phyloP scores from a whole-genome alignment of 2,329 filamentous ascomycete genomes.

The Fusarium coffeatum region DNA sequence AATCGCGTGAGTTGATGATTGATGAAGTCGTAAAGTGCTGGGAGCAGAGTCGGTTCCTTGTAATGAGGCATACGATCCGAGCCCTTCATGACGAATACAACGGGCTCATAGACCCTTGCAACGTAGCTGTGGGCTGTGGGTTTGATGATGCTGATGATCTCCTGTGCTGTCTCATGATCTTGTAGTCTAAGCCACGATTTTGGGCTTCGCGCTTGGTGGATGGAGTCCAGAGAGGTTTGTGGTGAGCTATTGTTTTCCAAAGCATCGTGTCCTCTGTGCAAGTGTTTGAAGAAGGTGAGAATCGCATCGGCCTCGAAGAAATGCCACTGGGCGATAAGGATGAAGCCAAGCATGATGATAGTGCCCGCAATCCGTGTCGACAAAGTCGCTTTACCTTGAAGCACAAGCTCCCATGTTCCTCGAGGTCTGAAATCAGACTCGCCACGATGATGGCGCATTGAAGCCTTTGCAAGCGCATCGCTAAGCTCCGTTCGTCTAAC shows the following conservation, averaged over 20 bases:
- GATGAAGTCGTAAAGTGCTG: constrained; percentile 72
- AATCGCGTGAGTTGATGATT: constrained; percentile 70
- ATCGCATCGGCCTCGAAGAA: constrained; percentile 73
- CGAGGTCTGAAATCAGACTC: constrained; percentile 41
- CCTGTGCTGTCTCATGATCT: constrained; percentile 81
- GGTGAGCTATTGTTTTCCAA: constrained; percentile 47
- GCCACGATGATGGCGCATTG: constrained; percentile 55
- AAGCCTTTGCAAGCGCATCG: constrained; percentile 73
- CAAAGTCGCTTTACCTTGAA: constrained; percentile 72
- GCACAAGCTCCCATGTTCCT: constrained; percentile 68
- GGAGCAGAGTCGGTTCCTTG: constrained; percentile 52
- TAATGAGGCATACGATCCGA: constrained; percentile 71
- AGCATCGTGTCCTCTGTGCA: constrained; percentile 36
- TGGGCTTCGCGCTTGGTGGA: constrained; percentile 81
- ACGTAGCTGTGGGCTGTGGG: constrained; percentile 77
- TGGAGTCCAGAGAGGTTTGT: constrained; percentile 60
- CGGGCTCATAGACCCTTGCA: constrained; percentile 78
- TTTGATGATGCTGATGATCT: constrained; percentile 81
- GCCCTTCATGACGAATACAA: constrained; percentile 77
- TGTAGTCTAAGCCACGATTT: constrained; percentile 81
- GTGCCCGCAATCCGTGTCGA: constrained; percentile 82
- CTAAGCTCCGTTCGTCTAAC: constrained; percentile 80
- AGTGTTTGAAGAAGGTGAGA: constrained; percentile 43
- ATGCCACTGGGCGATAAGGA: constrained; percentile 80
- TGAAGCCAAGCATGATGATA: constrained; percentile 76